phyloP scores from a whole-genome alignment of 2,329 filamentous ascomycete genomes.

The Diaporthe vexans region DNA sequence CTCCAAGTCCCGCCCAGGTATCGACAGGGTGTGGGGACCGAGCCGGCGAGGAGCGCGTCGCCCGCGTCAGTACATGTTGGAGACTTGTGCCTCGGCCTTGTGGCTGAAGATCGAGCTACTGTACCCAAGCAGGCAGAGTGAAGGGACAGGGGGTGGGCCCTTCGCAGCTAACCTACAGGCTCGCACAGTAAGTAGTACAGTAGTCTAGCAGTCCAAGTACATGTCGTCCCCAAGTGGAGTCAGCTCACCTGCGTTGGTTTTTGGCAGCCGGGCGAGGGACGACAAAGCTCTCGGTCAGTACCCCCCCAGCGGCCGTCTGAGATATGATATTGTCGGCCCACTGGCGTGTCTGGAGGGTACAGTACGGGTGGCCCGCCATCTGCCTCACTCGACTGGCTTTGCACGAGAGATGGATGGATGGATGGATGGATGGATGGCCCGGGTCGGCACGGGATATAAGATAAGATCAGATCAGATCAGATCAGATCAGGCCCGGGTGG shows the following conservation, averaged over 20 bases:
- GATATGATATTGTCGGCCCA: conserved; percentile 17
- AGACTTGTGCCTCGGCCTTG: not conserved
- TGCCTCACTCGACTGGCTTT: not conserved
- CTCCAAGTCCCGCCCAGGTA: conserved; percentile 3
- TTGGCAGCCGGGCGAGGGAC: not conserved
- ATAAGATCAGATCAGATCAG: conserved; percentile 1
- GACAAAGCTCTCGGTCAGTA: not conserved
- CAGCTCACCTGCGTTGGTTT: conserved; percentile 21
- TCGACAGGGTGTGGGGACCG: not conserved
- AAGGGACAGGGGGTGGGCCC: no score
- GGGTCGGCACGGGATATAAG: not conserved
- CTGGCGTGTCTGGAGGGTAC: not conserved
- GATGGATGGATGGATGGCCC: not conserved
- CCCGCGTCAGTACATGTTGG: not conserved
- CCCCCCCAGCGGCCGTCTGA: not conserved
- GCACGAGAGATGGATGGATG: not conserved
- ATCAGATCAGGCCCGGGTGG: not conserved
- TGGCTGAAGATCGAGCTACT: conserved; percentile 31
- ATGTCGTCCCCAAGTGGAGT: conserved; percentile 23
- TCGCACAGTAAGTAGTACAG: not conserved
- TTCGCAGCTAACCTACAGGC: no score
- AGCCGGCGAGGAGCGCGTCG: not conserved
- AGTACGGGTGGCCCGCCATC: not conserved
- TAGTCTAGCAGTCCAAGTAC: not conserved
- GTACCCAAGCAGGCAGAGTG: not conserved